Evolutionary conservation across 768 basidiomycete genomes (phyloP).

Genomic region (Filobasidium floriforme): DNA sequence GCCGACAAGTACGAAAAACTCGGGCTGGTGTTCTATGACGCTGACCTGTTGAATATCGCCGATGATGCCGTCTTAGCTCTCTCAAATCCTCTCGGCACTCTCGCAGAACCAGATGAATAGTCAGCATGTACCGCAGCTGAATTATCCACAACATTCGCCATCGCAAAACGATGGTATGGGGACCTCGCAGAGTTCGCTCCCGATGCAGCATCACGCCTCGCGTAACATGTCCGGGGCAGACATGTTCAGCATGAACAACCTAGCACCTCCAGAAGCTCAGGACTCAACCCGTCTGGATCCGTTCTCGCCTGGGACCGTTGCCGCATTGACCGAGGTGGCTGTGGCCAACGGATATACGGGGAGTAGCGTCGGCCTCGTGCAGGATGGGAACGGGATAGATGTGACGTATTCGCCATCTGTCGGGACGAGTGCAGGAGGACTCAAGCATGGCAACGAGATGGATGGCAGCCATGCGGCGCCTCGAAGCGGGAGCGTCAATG

Average conservation of each 20-base stretch:
- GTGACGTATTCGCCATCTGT: not conserved
- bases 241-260: not conserved
- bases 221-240: not conserved
- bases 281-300: conserved; percentile 12
- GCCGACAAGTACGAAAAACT: not conserved
- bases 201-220: too few relatives aligned
- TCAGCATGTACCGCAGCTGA: not conserved
- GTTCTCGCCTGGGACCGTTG: conserved; percentile 19
- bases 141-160: not conserved
- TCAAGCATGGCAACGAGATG: conserved; percentile 1
- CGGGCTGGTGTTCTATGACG: not conserved
- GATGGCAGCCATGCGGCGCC: conserved; percentile 9
- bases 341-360: not conserved
- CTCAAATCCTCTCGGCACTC: conserved; percentile 38
- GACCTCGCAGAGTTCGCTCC: not conserved
- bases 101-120: conserved; percentile 15
- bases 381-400: not conserved
- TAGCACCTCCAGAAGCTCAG: not conserved
- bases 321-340: conserved; percentile 16
- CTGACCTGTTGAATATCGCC: not conserved
- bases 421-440: not conserved
- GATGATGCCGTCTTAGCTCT: conserved; percentile 19
- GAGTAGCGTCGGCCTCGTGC: not conserved
- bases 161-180: not conserved
- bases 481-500: not conserved